phyloP scores from a whole-genome alignment of 2,329 filamentous ascomycete species.

The Colletotrichum filicis region DNA sequence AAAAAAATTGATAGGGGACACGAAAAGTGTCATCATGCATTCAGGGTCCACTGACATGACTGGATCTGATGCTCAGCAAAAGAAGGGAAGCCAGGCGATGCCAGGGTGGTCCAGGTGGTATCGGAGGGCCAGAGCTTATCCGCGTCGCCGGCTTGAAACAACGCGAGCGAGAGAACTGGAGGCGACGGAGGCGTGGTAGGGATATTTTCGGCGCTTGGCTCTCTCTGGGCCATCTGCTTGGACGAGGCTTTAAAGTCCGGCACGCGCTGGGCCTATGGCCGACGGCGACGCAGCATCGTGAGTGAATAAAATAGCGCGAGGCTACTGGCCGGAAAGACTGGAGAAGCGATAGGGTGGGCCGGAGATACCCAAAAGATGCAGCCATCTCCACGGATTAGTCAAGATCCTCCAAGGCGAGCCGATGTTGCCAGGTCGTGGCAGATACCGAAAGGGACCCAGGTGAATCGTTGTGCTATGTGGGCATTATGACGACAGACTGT shows the following conservation, averaged over 20 bases:
- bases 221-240: neutral
- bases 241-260: slow-evolving; percentile 30
- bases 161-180: slow-evolving; percentile 16
- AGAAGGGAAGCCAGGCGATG: neutral
- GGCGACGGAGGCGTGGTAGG: slow-evolving; percentile 6
- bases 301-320: slow-evolving; percentile 30
- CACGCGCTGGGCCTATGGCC: slow-evolving; percentile 10
- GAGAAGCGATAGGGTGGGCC: slow-evolving; percentile 26
- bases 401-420: slow-evolving; percentile 13
- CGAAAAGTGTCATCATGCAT: slow-evolving; percentile 31
- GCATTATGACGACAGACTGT: slow-evolving; percentile 34
- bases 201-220: slow-evolving; percentile 32
- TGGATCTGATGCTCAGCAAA: slow-evolving; percentile 19
- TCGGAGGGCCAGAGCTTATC: slow-evolving; percentile 28
- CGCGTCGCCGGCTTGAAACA: slow-evolving; percentile 34
- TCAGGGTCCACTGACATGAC: slow-evolving; percentile 33
- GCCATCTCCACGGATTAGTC: slow-evolving; percentile 34
- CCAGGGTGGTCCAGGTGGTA: slow-evolving; percentile 22
- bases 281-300: slow-evolving; percentile 21
- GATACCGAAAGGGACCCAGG: slow-evolving; percentile 23
- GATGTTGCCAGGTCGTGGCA: slow-evolving; percentile 15
- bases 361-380: slow-evolving; percentile 27
- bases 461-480: slow-evolving; percentile 16
- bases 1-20: slow-evolving; percentile 10
- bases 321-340: slow-evolving; percentile 21